Evolutionary conservation across 345 rosid genomes (phyloP), one percentile per base, ranked within the genome.

Genomic region (Citrus reticulata): DNA sequence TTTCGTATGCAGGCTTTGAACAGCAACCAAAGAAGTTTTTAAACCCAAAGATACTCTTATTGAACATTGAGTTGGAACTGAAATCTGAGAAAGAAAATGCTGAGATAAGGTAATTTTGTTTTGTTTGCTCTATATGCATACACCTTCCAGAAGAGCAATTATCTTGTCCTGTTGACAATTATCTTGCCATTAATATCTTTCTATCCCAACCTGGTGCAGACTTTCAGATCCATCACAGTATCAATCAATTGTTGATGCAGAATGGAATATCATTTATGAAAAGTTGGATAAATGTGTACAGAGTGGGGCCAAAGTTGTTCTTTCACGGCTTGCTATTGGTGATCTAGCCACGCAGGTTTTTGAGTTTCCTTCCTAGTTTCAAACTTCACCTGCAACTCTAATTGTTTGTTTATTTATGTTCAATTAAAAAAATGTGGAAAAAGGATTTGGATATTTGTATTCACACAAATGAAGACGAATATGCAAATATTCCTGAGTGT

Each of bases 51-150:
- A 85, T 97, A 76, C 95, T 97, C 59, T 76, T 97, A 63, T 85
- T 97, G 55, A 97, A 97, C 83, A 90, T 97, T 73, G 99, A 97
- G 68, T 75, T 97, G 89, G 98, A 97, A 85, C 84, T 97, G 81
- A 97, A 97, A 83, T 97, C 99, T 27, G 99, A 97, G 90, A 97
- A 97, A 85, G 99, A 97, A 88, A 97, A 97, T 83, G 98, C 99
- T 58, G 99, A 97, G 82, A 97, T 97, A 74, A 89, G 99, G 99
- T 94, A 37, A 54, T 84, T 20, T 49, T 46, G 68, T 77, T 78
- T 46, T 63, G 17, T 39, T 27, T 76, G n/a, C 7, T 32, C 19
- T 51, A 22, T 72, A 17, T 70, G 11, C 5, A 49, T 70, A 34
- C 39, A 20, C 69, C 42, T 19, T 34, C 35, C n/a, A 9, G 27